Percentiles rank a stretch among this genome's conserved stretches.
Conservation (phyloP, 1,139 yeast genomes). For the Yamadazyma oceani region DNA sequence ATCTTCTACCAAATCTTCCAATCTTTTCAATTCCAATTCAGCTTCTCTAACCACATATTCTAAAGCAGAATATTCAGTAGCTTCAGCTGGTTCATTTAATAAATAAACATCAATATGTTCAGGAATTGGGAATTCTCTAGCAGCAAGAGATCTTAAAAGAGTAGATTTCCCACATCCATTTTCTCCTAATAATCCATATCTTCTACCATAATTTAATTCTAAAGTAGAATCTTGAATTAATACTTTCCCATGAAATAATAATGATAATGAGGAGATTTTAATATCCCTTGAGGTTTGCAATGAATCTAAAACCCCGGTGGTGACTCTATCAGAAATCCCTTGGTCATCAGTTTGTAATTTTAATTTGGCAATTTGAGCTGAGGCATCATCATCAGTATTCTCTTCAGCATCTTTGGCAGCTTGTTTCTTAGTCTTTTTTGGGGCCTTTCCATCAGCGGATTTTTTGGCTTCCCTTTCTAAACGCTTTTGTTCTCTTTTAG, state of each 20-base stretch:
- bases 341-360: slow-evolving; percentile 91
- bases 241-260: slow-evolving; percentile 97
- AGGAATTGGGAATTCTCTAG: slow-evolving; percentile 95
- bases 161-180: slow-evolving; percentile 99
- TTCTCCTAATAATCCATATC: slow-evolving; percentile 96
- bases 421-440: slow-evolving; percentile 60
- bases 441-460: slow-evolving; percentile 71
- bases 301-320: slow-evolving; percentile 94
- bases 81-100: slow-evolving; percentile 96
- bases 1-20: slow-evolving; percentile 91
- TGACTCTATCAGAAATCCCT: slow-evolving; percentile 95
- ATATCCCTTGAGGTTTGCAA: slow-evolving; percentile 90
- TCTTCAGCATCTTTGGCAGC: slow-evolving; percentile 59
- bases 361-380: slow-evolving; percentile 78
- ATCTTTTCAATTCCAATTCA: slow-evolving; percentile 83
- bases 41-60: slow-evolving; percentile 98
- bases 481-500: slow-evolving; percentile 92
- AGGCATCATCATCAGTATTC: slow-evolving; percentile 60
- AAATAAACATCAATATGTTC: slow-evolving; percentile 87
- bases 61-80: slow-evolving; percentile 86
- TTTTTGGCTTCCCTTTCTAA: slow-evolving; percentile 62
- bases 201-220: slow-evolving; percentile 95
- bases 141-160: slow-evolving; percentile 86
- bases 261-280: slow-evolving; percentile 84
- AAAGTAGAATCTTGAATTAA: slow-evolving; percentile 86